Base-by-base conservation (phyloP, 192 early-diverging fungal species). In the Coemansia asiatica region DNA sequence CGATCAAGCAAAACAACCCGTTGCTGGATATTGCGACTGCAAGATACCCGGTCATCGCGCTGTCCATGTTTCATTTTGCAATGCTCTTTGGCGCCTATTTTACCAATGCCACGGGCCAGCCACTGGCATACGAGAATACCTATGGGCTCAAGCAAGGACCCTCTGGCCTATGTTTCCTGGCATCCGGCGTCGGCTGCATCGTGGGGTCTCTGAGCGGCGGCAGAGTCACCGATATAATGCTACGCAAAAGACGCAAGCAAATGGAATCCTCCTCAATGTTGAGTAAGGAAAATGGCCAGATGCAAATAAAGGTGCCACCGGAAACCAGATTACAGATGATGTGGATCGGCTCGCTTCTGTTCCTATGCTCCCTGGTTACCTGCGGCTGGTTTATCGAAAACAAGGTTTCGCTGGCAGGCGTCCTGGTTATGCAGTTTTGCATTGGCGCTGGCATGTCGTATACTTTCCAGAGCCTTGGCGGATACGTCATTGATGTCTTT, bases 1-100 rank as follows among this genome's bases (percentile, higher is more conserved):
- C 54, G 8, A 12, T 74, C 7, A 73, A 64, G 33, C 47, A 63
- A 18, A 82, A 75, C 54, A 82, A 82, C 58, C 80, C 80, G 44
- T 40, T 82, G 25, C 50, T 66, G 21, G 71, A 74, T 23, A 47
- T 82, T 12, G 53, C 60, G 9, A 67, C 65, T 2, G 60, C 50
- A 2, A 62, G 71, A 18, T 82, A 77, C 16, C 80, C 80, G 18
- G 71, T 66, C 7, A 56, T 82, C 10, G 71, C 72, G 4, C 54
- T 74, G 35, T 25, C 64, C 4, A 66, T 75, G 65, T 49, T 84
- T 16, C 70, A 68, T 47, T 74, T 81, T 40, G 79, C 81, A 25
- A 67, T 82, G 62, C 27, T 84, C 12, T 85, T 86, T 61, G 84
- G 83, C 0, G 68, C 75, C 16, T 87, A 81, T 66, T 85, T 83